Base-by-base conservation (phyloP, 2,329 filamentous ascomycete species). In the Aspergillus glaucus region DNA sequence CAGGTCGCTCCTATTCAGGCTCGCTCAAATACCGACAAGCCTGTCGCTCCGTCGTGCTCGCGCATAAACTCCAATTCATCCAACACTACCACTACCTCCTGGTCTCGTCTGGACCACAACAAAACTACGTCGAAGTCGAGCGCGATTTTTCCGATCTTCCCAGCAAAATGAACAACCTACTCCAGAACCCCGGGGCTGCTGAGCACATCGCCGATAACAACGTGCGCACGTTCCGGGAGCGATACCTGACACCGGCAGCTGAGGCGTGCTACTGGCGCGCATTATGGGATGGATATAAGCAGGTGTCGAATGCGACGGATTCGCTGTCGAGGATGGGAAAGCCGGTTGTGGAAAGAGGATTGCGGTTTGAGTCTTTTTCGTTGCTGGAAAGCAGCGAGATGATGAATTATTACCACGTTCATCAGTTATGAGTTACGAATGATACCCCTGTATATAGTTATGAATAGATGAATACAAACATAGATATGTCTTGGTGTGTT, bases 101-200 rank as follows among this genome's bases (percentile, higher is more conserved):
- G 41, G 57, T 63, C 24, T 49, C 65, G 6, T 56, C 56, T 5
- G 73, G 72, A 0, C 63, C 68, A 19, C 51, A 68, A 6, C 71
- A 75, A 52, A 75, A 75, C 54, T 72, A 63, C 44, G 65, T 75
- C 26, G 61, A 69, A 47, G 71, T 75, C 7, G 58, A 68, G 42
- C 58, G 65, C 19, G 69, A 76, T 58, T 83, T 80, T 62, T 77
- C 76, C 51, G 79, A 83, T 53, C 70, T 79, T 53, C 54, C 59
- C 9, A 50, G 57, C 30, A 64, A 56, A 24, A 63, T 70, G 45
- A 40, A 68, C 3, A 57, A 60, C n/a, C 56, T 74, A 15, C 51
- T 68, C 14, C 49, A 50, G 6, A 53, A 74, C 50, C 60, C 61
- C 6, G 52, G 61, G 2, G 58, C 63, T 8, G 71, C 73, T 5